Evolutionary conservation across 1,284 basidiomycete genomes (phyloP).

Genomic region (Irpex sp.): DNA sequence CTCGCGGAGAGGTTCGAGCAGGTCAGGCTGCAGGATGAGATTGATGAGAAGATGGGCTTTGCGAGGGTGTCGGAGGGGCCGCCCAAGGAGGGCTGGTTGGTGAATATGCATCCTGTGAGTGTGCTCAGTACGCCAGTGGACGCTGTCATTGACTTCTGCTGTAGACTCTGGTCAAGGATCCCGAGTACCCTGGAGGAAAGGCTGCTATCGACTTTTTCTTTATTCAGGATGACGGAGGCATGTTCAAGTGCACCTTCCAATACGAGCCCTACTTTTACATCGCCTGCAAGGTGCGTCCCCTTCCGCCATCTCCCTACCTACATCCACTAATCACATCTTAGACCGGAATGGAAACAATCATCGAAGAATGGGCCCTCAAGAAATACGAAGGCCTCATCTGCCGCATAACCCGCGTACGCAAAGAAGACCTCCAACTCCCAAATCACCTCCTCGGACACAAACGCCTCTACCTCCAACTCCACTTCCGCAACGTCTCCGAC

Average conservation of each 20-base stretch:
- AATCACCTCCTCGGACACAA: conserved; percentile 95
- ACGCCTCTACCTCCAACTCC: conserved; percentile 85
- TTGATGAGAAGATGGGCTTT: conserved; percentile 95
- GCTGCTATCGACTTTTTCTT: conserved; percentile 98
- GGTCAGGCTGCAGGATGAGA: conserved; percentile 73
- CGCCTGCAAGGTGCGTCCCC: conserved; percentile 80
- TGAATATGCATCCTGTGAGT: conserved; percentile 97
- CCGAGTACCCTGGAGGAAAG: conserved; percentile 76
- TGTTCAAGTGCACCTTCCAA: conserved; percentile 93
- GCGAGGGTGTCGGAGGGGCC: conserved; percentile 72
- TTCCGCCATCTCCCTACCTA: not conserved
- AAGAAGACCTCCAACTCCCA: conserved; percentile 93
- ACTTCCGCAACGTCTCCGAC: conserved; percentile 92
- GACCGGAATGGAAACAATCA: conserved; percentile 84
- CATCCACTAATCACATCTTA: conserved; percentile 27
- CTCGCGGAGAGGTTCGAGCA: conserved; percentile 83
- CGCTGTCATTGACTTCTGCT: not conserved
- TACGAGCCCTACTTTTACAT: conserved; percentile 97
- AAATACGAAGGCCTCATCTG: conserved; percentile 87
- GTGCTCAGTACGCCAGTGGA: not conserved
- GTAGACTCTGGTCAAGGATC: conserved; percentile 83
- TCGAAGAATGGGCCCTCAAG: conserved; percentile 96
- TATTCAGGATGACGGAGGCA: conserved; percentile 93
- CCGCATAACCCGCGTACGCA: conserved; percentile 77
- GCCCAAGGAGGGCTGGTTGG: conserved; percentile 85